A percentile compares a stretch with the other conserved stretches of the same genome.
Evolutionary conservation across 1,284 basidiomycete genomes (phyloP).

Genomic region (Retiboletus flavoniger): DNA sequence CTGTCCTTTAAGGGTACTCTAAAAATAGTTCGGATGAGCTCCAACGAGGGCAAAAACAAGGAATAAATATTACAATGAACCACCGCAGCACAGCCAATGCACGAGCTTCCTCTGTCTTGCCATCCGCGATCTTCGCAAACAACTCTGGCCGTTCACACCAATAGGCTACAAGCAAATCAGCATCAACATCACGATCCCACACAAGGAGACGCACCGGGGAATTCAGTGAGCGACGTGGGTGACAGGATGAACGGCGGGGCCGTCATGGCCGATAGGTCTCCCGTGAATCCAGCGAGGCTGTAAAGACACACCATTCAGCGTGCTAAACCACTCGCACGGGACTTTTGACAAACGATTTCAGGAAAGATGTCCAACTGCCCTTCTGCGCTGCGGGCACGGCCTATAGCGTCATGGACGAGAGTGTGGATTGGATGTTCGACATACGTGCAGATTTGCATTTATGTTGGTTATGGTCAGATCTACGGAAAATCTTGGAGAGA

Average conservation of each 20-base stretch:
- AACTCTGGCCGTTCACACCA: conserved; percentile 90
- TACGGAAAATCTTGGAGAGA: conserved; percentile 29
- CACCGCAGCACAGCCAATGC: conserved; percentile 79
- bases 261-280: conserved; percentile 91
- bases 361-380: conserved; percentile 73
- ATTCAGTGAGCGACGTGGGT: conserved; percentile 83
- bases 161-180: conserved; percentile 55
- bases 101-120: conserved; percentile 68
- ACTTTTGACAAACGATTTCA: conserved; percentile 68
- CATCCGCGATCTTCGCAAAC: conserved; percentile 82
- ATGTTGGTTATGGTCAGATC: conserved; percentile 31
- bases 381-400: conserved; percentile 74
- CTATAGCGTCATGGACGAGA: conserved; percentile 39
- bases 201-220: conserved; percentile 62
- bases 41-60: neutral
- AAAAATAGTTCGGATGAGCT: conserved; percentile 7
- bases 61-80: conserved; percentile 69
- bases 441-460: conserved; percentile 36
- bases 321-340: neutral
- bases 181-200: neutral
- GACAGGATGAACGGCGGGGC: conserved; percentile 94
- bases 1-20: conserved; percentile 91
- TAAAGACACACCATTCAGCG: conserved; percentile 13
- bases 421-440: conserved; percentile 29
- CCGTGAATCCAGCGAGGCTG: conserved; percentile 81